Evolutionary conservation across 2,329 filamentous ascomycete species (phyloP).

Genomic region (Bipolaris sorokiniana): DNA sequence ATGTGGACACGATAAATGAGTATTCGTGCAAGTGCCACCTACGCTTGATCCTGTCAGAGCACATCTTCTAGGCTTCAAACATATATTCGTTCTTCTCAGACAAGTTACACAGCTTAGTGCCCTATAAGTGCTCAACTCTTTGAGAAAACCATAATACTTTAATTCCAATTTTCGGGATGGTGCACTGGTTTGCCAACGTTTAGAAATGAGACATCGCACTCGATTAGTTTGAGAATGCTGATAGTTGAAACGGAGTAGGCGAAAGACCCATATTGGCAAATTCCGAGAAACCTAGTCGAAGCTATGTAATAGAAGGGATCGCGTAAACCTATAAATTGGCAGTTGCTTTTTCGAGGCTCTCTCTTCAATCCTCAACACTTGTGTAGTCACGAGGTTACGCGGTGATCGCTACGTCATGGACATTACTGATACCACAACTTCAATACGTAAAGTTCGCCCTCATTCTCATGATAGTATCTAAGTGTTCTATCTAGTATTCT

Average conservation of each 20-base stretch:
- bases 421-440: constrained; percentile 9
- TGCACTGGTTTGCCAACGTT: not conserved
- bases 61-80: not conserved
- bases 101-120: not conserved
- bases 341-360: not conserved
- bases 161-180: not conserved
- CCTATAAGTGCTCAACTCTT: not conserved
- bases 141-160: not conserved
- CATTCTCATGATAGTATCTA: not conserved
- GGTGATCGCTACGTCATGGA: constrained; percentile 11
- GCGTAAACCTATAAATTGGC: not conserved
- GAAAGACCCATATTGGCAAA: not conserved
- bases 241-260: not conserved
- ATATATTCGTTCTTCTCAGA: not conserved
- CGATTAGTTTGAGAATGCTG: not conserved
- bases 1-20: no score
- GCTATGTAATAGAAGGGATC: no score
- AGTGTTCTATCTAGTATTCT: no score
- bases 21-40: not conserved
- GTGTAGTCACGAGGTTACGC: not conserved
- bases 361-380: not conserved
- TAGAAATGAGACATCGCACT: not conserved
- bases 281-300: not conserved
- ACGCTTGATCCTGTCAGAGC: not conserved
- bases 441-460: not conserved